Base-by-base conservation (phyloP, 202 grass and related monocot species). In the Schoenoplectus tabernaemontani region DNA sequence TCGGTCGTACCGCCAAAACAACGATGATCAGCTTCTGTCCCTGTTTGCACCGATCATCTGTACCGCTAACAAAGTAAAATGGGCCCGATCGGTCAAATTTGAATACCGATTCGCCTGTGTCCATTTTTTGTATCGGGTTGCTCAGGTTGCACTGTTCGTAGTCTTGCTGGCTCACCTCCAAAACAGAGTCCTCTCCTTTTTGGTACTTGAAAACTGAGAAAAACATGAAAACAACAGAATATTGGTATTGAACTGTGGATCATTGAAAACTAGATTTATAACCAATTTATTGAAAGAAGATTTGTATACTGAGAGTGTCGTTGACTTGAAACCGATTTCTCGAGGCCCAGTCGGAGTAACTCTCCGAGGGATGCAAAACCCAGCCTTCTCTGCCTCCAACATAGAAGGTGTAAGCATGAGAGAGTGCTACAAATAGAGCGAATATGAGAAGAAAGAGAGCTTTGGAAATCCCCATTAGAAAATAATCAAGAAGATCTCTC, bases 61-160 rank as follows among this genome's bases (percentile, higher is more conserved):
- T 88, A 38, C 89, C 83, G 68, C 89, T 92, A 79, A 98, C 78
- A 82, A 98, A 98, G 87, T 59, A 94, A 72, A 98, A 98, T 8
- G 84, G 56, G 3, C 89, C 95, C 17, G 89, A 85, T 61, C 88
- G 77, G 54, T 90, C 83, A 30, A 98, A 86, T 57, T 10, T 82
- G 83, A 98, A 87, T 76, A 72, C 82, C 33, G 91, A 89, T 78
- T 86, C 26, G 3, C 89, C 80, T 15, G 72, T 87, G 9, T 92
- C 83, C 62, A 98, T 85, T 53, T 79, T 87, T 44, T 32, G 80
- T 83, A 92, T 81, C 4, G 91, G 91, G 73, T 60, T 86, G 83
- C 33, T 71, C 69, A 86, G 80, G 85, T 74, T 84, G 85, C 95
- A 98, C 37, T 83, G 34, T 53, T 92, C 84, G 80, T 68, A 98